Evolutionary conservation across 2,329 filamentous ascomycete genomes (phyloP), one percentile per base, ranked within the genome.

Genomic region (Fusarium clavum): DNA sequence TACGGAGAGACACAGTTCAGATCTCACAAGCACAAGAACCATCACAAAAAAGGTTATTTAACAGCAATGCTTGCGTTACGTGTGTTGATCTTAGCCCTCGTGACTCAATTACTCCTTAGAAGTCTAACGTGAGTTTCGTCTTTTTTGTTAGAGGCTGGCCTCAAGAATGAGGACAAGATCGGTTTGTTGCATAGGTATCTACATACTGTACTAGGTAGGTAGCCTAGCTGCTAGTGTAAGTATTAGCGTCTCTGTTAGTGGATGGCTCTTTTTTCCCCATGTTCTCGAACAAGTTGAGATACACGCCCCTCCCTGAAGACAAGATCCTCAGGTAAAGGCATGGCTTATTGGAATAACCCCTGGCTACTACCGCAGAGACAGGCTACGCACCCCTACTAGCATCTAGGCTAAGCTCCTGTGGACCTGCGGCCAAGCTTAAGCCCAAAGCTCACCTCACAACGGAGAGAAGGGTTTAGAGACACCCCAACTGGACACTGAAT

Each of bases 331-430:
- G 57, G 57, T 64, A 43, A 67, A 70, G 51, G 57, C 32, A 60
- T 54, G 56, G 69, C 29, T 64, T 70, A 68, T 71, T 71, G 67
- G 51, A 57, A 71, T 70, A 71, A 51, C 67, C 63, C 67, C 67
- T 57, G 67, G 67, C 63, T 61, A 68, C 30, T 27, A 41, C 49
- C 32, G 25, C 24, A 25, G 27, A 48, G 20, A 22, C 18, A 48
- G n/a, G 9, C 40, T 27, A 41, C 24, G 43, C 57, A 70, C 62
- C 62, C 67, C 62, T 45, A 65, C 49, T 53, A 53, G 49, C 49
- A 53, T 41, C 18, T 27, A 48, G 43, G 25, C 47, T 63, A 56
- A 63, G 60, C 59, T 58, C 25, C 52, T 51, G 43, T 44, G 55
- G 51, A 47, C 52, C 30, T 63, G 45, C 48, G 27, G 48, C 62